These are phyloP conservation scores for Geranomyces michiganensis DNA, from an alignment of 192 early-diverging fungal genomes.

Conservation along the genomic window DNA sequence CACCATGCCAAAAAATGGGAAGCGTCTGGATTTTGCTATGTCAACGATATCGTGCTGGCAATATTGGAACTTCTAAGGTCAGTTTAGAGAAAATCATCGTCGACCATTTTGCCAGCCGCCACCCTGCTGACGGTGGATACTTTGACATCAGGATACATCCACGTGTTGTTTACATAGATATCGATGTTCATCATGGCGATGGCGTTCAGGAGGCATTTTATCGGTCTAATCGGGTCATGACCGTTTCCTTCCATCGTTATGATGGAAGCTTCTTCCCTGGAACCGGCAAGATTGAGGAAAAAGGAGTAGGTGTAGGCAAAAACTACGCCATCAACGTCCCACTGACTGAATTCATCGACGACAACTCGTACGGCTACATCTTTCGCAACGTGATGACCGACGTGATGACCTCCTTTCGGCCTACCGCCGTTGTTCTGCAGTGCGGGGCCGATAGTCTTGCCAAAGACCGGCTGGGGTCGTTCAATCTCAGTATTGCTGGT, in stretches of 20 bases:
- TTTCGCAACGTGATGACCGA: constrained; percentile 84
- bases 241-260: constrained; percentile 93
- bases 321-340: constrained; percentile 96
- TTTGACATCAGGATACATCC: constrained; percentile 42
- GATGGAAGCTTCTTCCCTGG: constrained; percentile 95
- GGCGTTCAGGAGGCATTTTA: constrained; percentile 96
- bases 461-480: constrained; percentile 89
- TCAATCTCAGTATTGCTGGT: constrained; percentile 92
- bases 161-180: constrained; percentile 96
- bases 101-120: not conserved
- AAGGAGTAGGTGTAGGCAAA: constrained; percentile 84
- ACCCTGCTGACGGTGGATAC: not conserved
- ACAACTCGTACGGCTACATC: constrained; percentile 84
- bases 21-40: constrained; percentile 96
- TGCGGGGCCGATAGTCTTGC: constrained; percentile 96
- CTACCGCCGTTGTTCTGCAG: constrained; percentile 89
- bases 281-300: constrained; percentile 88
- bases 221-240: constrained; percentile 92
- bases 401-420: constrained; percentile 94
- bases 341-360: constrained; percentile 92
- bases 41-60: constrained; percentile 96
- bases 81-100: not conserved
- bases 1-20: constrained; percentile 98
- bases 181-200: constrained; percentile 98
- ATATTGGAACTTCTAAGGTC: constrained; percentile 87